Evolutionary conservation across 208 protist genomes (phyloP), one percentile per base, ranked within the genome.

Genomic region (Trypanosoma congolense): DNA sequence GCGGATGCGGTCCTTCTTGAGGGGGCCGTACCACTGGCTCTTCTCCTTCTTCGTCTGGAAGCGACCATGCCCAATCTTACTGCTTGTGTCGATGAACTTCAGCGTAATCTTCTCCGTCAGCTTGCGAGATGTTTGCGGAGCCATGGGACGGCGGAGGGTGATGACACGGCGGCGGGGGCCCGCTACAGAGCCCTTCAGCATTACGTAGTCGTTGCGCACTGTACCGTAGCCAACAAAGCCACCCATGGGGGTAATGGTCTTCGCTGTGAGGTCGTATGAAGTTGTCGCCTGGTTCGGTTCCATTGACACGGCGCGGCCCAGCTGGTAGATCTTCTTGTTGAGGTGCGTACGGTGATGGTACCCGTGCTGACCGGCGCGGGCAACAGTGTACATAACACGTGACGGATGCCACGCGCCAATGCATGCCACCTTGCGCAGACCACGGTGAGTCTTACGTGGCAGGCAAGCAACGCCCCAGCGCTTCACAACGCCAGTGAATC

Each of bases 281-380:
- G 98, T 99, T 19, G 83, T 92, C 56, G 89, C 98, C 75, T 90
- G 81, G 52, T 80, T 77, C 41, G 76, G 70, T 61, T 79, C 73
- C 67, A 85, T 77, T 31, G 70, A 65, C 31, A 79, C 73, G 56
- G 83, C 83, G 69, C 82, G 88, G 66, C 96, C 97, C 53, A 99
- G 86, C 61, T 93, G 80, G 96, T 99, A 99, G 81, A 99, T 98
- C 92, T 99, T 99, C 96, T 99, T 99, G 97, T 99, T 99, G 41
- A 96, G 64, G 76, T 99, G 96, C 31, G 97, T 99, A 61, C 98
- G 84, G 92, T 99, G 97, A 74, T 98, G 92, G 94, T 95, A 99
- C 68, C 98, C 98, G 45, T 90, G 68, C 93, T 99, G 98, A 98
- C 98, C 98, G 62, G 97, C 97, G 80, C 98, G 95, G 42, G 98